Evolutionary conservation across 306 rosid genomes (phyloP).

Genomic region (Abrus precatorius): DNA sequence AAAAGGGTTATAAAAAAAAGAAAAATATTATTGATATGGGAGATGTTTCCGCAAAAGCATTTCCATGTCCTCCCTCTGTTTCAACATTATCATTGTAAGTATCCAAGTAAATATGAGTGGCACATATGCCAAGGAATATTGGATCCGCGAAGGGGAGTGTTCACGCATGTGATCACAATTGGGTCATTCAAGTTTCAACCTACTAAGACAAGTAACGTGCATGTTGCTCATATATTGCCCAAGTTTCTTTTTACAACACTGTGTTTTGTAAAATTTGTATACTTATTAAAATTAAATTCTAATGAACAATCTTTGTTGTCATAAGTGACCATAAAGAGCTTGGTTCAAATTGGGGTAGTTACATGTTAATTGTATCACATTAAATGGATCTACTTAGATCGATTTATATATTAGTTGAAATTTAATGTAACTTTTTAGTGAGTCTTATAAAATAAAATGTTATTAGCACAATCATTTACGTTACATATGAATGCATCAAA

Average conservation of each 20-base stretch:
- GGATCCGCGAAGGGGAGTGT: constrained; percentile 5
- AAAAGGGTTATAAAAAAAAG: not conserved
- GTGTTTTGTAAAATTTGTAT: no score
- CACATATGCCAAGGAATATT: constrained; percentile 3
- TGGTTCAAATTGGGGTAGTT: no score
- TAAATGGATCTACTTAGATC: no score
- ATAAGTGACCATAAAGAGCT: no score
- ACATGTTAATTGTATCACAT: no score
- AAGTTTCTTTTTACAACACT: constrained; percentile 3
- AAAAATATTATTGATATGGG: not conserved
- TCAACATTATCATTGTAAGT: constrained; percentile 38
- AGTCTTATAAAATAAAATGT: not conserved
- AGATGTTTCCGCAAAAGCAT: constrained; percentile 49
- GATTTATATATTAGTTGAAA: no score
- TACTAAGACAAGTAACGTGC: constrained; percentile 37
- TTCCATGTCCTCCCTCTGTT: constrained; percentile 40
- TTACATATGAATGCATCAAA: not conserved
- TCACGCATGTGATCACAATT: constrained; percentile 40
- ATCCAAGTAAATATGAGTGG: constrained; percentile 23
- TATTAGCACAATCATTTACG: not conserved
- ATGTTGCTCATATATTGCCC: constrained; percentile 28
- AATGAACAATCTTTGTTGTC: not conserved
- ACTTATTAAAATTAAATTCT: no score
- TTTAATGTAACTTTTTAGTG: no score
- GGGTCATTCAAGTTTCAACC: constrained; percentile 40